Evolutionary conservation across 2,329 filamentous ascomycete species (phyloP).

Genomic region (Colletotrichum nymphaeae): DNA sequence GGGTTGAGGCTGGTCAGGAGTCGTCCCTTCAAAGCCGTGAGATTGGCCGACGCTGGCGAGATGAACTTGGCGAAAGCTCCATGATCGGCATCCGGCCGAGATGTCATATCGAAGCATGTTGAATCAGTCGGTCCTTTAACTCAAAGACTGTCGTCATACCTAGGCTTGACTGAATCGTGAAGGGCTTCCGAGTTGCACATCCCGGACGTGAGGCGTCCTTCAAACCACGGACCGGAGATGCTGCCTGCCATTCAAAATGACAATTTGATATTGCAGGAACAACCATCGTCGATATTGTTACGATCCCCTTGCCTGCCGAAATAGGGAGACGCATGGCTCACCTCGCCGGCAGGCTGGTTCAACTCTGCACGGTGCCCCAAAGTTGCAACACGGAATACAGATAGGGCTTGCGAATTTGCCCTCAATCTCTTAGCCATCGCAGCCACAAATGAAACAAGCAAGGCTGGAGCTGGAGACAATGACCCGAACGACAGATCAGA

Average conservation of each 20-base stretch:
- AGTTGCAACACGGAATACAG: not conserved
- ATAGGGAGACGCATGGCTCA: slow-evolving; percentile 25
- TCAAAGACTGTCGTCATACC: slow-evolving; percentile 26
- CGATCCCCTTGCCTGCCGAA: slow-evolving; percentile 33
- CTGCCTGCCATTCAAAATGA: slow-evolving; percentile 11
- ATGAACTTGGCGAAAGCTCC: slow-evolving; percentile 31
- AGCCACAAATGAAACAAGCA: slow-evolving; percentile 32
- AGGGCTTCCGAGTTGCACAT: slow-evolving; percentile 21
- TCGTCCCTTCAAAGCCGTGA: not conserved
- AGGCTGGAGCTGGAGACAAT: slow-evolving; percentile 27
- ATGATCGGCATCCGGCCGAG: slow-evolving; percentile 35
- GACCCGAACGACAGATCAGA: slow-evolving; percentile 27
- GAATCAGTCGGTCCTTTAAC: slow-evolving; percentile 27
- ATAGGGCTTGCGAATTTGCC: not conserved
- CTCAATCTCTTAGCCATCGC: not conserved
- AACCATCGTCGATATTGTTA: not conserved
- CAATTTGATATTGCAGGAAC: slow-evolving; percentile 27
- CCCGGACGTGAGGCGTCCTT: slow-evolving; percentile 32
- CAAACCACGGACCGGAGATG: slow-evolving; percentile 21
- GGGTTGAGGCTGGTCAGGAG: slow-evolving; percentile 23
- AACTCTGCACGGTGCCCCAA: not conserved
- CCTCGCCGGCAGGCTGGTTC: slow-evolving; percentile 5
- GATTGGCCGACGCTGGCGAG: slow-evolving; percentile 20
- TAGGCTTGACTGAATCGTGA: slow-evolving; percentile 26
- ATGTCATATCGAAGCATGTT: slow-evolving; percentile 22